Evolutionary conservation across 2,329 filamentous ascomycete species (phyloP).

Genomic region (Mycosphaerelloides madeirae): DNA sequence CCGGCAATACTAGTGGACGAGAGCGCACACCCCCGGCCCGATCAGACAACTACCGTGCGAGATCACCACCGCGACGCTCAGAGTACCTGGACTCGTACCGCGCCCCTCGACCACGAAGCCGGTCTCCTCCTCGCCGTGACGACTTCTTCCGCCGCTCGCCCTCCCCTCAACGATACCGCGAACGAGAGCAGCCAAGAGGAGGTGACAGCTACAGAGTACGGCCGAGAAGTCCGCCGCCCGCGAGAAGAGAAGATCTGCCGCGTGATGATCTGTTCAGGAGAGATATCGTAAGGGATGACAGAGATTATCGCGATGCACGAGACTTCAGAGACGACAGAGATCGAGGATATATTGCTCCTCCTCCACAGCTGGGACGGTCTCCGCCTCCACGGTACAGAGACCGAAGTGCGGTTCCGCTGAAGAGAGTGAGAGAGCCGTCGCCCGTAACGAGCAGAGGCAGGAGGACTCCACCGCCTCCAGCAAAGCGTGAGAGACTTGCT

Average conservation of each 20-base stretch:
- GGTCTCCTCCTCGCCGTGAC: conserved; percentile 28
- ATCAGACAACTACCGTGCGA: conserved; percentile 38
- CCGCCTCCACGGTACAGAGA: conserved; percentile 39
- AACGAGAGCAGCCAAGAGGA: conserved; percentile 24
- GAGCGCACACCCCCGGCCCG: conserved; percentile 27
- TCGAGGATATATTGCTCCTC: conserved; percentile 18
- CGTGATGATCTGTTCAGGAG: conserved; percentile 35
- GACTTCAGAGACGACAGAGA: conserved; percentile 31
- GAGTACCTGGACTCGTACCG: conserved; percentile 29
- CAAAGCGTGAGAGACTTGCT: conserved; percentile 38
- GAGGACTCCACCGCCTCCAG: conserved; percentile 38
- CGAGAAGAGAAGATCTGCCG: conserved; percentile 32
- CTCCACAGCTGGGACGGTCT: conserved; percentile 27
- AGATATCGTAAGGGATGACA: conserved; percentile 28
- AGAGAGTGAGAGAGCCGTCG: conserved; percentile 44
- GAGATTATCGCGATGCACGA: conserved; percentile 25
- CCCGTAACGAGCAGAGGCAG: conserved; percentile 43
- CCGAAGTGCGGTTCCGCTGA: conserved; percentile 41
- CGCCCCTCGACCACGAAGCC: conserved; percentile 27
- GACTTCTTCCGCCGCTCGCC: conserved; percentile 31
- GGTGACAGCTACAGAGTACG: conserved; percentile 33
- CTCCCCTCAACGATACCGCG: conserved; percentile 26
- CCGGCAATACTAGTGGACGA: conserved; percentile 29
- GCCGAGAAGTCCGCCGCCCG: conserved; percentile 30
- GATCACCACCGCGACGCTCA: conserved; percentile 46